Evolutionary conservation across 2,329 filamentous ascomycete genomes (phyloP).

Genomic region (Pseudogymnoascus sp.): DNA sequence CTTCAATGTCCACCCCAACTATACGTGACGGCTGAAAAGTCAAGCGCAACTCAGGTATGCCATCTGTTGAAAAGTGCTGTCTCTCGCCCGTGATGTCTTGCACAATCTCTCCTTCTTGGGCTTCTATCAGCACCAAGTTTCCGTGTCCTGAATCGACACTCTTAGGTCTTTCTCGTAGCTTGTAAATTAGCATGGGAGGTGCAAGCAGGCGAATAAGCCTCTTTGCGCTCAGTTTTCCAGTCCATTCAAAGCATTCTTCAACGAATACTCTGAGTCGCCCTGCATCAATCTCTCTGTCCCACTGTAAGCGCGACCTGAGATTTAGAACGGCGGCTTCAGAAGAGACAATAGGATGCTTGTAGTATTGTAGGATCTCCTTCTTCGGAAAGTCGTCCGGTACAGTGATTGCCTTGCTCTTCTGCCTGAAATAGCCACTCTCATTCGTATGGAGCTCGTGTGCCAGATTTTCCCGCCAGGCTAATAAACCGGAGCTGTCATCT

Average conservation of each 20-base stretch:
- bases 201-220: conserved; percentile 79
- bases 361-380: conserved; percentile 71
- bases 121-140: conserved; percentile 32
- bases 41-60: conserved; percentile 67
- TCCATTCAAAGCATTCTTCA: conserved; percentile 80
- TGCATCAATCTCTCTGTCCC: conserved; percentile 59
- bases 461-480: conserved; percentile 65
- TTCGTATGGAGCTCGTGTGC: conserved; percentile 75
- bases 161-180: conserved; percentile 39
- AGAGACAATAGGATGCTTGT: conserved; percentile 81
- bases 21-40: conserved; percentile 70
- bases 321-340: conserved; percentile 46
- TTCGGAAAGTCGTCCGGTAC: conserved; percentile 81
- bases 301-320: conserved; percentile 47
- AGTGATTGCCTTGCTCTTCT: conserved; percentile 62
- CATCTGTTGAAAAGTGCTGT: conserved; percentile 67
- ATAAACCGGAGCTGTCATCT: conserved; percentile 52
- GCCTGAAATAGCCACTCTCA: conserved; percentile 70
- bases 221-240: conserved; percentile 65
- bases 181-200: conserved; percentile 63
- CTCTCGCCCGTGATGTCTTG: conserved; percentile 61
- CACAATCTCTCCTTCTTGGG: conserved; percentile 49
- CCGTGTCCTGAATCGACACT: conserved; percentile 30
- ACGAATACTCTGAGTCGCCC: conserved; percentile 65
- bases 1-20: conserved; percentile 67